These are phyloP conservation scores for Dittrichia graveolens DNA, from an alignment of 129 eudicot genomes.

Conservation along the genomic window DNA sequence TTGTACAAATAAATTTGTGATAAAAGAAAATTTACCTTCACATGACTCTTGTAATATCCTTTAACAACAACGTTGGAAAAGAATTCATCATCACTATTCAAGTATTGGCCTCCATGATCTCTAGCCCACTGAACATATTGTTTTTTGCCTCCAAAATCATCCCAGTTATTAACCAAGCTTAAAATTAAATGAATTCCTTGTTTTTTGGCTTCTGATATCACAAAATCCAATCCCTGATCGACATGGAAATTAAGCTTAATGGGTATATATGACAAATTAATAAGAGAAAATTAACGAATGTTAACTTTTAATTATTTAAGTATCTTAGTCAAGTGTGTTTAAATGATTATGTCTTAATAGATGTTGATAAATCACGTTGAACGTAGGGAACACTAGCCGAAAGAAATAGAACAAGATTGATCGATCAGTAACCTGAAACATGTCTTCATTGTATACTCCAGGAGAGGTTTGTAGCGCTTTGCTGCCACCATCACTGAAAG, in stretches of 20 bases:
- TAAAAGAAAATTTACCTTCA: conserved; percentile 25
- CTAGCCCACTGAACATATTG: conserved; percentile 57
- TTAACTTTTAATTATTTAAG: too few species aligned
- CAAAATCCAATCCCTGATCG: conserved; percentile 32
- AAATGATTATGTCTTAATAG: too few species aligned
- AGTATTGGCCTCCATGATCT: conserved; percentile 33
- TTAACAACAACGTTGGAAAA: conserved; percentile 36
- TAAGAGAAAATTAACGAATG: too few species aligned
- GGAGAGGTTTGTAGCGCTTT: conserved; percentile 44
- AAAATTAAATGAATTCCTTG: conserved; percentile 38
- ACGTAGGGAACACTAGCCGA: too few species aligned
- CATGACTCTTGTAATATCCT: conserved; percentile 40
- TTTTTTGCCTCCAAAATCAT: conserved; percentile 47
- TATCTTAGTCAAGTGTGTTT: too few species aligned
- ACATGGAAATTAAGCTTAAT: too few species aligned
- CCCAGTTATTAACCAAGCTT: conserved; percentile 49
- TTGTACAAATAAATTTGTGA: too few species aligned
- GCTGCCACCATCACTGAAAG: conserved; percentile 31
- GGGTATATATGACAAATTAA: too few species aligned
- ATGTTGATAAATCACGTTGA: too few species aligned
- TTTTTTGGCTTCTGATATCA: conserved; percentile 46
- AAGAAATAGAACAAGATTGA: background rate
- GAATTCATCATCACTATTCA: conserved; percentile 44
- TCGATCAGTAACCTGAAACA: conserved; percentile 43
- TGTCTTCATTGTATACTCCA: conserved; percentile 42